Conservation (phyloP, 441 rosid species). For the Populus hybrid region DNA sequence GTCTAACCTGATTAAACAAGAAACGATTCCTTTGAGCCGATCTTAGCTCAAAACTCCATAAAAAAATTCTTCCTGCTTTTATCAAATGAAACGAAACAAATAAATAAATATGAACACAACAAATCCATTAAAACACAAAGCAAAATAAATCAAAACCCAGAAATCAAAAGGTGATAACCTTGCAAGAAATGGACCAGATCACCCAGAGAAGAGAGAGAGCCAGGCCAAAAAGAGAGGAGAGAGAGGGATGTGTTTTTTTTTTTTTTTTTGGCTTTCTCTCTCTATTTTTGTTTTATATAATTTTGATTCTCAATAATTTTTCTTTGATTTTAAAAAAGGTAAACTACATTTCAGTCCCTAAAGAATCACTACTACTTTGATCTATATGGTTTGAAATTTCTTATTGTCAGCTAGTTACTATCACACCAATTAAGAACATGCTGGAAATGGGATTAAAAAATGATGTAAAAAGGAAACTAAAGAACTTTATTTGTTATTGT, state of each 20-base stretch:
- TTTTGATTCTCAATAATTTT: not conserved
- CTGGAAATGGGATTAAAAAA: not conserved
- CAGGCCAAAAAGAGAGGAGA: not conserved
- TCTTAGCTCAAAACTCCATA: conserved; percentile 42
- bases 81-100: conserved; percentile 13
- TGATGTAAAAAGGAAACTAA: not conserved
- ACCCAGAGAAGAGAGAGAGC: conserved; percentile 24
- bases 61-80: conserved; percentile 23
- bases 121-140: not conserved
- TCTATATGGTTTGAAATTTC: not conserved
- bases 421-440: not conserved
- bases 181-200: conserved; percentile 35
- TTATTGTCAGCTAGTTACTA: not conserved
- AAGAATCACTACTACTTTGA: not conserved
- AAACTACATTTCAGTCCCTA: not conserved
- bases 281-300: not conserved
- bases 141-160: not conserved
- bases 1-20: not conserved
- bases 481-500: not conserved
- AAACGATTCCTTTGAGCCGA: conserved; percentile 28
- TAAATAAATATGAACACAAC: not conserved
- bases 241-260: not conserved
- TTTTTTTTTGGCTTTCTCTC: not conserved
- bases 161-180: conserved; percentile 32
- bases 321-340: not conserved